Conservation (phyloP, 352 stramenopile genomes). For the Phytophthora melonis region DNA sequence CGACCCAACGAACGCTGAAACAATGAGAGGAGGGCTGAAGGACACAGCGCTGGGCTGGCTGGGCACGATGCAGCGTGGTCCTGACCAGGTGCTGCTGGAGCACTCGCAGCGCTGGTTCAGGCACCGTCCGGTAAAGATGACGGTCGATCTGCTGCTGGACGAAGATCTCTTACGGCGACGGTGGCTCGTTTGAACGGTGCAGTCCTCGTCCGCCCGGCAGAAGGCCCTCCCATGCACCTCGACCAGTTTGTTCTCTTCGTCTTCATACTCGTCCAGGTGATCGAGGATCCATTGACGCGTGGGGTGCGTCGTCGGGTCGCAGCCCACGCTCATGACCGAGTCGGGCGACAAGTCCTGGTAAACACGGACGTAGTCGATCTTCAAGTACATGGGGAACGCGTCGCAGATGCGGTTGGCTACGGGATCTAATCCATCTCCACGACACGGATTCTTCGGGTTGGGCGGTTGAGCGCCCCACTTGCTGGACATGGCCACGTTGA, state of each 20-base stretch:
- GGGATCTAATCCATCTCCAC: conserved; percentile 53
- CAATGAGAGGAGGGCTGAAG: conserved; percentile 34
- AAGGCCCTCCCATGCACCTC: conserved; percentile 75
- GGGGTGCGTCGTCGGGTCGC: conserved; percentile 68
- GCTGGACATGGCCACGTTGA: conserved; percentile 95
- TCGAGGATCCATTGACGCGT: conserved; percentile 81
- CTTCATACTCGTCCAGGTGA: conserved; percentile 80
- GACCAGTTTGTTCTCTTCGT: conserved; percentile 62
- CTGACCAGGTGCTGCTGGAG: conserved; percentile 44
- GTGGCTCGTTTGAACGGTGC: conserved; percentile 47
- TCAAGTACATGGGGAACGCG: conserved; percentile 73
- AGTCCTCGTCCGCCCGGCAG: conserved; percentile 67
- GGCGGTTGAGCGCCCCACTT: conserved; percentile 87
- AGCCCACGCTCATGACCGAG: conserved; percentile 67
- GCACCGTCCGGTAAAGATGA: conserved; percentile 45
- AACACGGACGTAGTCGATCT: conserved; percentile 84
- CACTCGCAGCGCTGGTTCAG: conserved; percentile 57
- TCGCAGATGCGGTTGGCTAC: conserved; percentile 68
- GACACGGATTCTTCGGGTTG: conserved; percentile 68
- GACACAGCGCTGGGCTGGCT: conserved; percentile 19
- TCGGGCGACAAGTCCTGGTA: conserved; percentile 60
- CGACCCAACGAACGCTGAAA: conserved; percentile 27
- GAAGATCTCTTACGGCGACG: background rate
- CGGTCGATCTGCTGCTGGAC: conserved; percentile 4
- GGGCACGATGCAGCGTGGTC: conserved; percentile 57